A percentile compares a stretch with the other conserved stretches of the same genome.
phyloP scores from a whole-genome alignment of 1,284 basidiomycete genomes.

The Ustilago shanxiensis region DNA sequence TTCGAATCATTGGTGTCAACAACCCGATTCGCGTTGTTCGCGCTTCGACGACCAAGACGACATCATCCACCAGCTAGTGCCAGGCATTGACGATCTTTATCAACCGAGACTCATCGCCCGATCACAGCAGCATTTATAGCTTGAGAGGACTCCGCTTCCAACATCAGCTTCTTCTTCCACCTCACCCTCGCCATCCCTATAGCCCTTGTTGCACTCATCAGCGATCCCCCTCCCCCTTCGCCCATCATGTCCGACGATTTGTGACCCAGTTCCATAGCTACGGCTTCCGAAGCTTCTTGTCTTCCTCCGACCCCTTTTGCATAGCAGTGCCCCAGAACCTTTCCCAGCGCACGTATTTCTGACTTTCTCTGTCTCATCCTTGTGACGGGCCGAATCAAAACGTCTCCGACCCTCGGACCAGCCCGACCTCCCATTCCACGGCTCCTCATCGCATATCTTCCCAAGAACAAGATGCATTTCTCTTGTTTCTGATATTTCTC shows the following conservation, averaged over 20 bases:
- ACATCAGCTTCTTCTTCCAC: background rate
- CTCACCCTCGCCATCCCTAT: background rate
- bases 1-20: background rate
- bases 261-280: constrained; percentile 24
- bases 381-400: background rate
- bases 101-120: background rate
- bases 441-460: background rate
- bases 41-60: background rate
- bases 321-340: constrained; percentile 11
- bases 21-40: constrained; percentile 7
- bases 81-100: too few species aligned
- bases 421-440: background rate
- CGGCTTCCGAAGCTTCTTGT: constrained; percentile 22
- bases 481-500: constrained; percentile 1
- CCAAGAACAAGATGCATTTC: constrained; percentile 7
- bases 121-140: background rate
- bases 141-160: background rate
- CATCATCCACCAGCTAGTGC: background rate
- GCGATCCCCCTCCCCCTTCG: background rate
- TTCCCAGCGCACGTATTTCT: constrained; percentile 1
- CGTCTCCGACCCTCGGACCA: too few species aligned
- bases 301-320: background rate
- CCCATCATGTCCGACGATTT: constrained; percentile 32
- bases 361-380: background rate
- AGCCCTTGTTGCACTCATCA: constrained; percentile 7